These are phyloP conservation scores for Volvariella volvacea DNA, from an alignment of 1,284 basidiomycete species.

Conservation along the genomic window DNA sequence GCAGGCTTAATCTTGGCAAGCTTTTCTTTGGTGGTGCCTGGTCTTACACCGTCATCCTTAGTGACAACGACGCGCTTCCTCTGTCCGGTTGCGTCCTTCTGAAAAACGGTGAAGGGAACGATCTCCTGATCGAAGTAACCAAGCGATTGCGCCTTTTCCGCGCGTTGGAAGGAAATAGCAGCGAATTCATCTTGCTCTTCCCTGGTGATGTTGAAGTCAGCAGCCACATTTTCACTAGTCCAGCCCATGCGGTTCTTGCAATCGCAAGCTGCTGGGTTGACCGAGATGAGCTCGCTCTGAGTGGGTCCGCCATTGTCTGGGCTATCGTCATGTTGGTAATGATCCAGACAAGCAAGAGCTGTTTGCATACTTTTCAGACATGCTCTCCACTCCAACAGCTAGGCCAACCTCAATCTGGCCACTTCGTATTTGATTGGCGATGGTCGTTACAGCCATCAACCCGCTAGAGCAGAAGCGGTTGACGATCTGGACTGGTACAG, in stretches of 20 bases:
- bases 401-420: conserved; percentile 85
- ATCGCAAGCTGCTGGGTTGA: conserved; percentile 47
- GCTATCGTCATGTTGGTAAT: conserved; percentile 24
- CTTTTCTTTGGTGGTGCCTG: conserved; percentile 67
- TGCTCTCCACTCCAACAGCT: conserved; percentile 80
- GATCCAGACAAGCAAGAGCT: not conserved
- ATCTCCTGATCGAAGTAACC: conserved; percentile 78
- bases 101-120: conserved; percentile 67
- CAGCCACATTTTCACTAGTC: conserved; percentile 79
- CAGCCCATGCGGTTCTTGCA: conserved; percentile 77
- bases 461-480: conserved; percentile 81
- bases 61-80: conserved; percentile 53
- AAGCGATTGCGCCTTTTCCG: conserved; percentile 57
- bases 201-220: conserved; percentile 75
- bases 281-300: conserved; percentile 54
- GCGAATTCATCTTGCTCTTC: conserved; percentile 84
- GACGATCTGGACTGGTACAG: conserved; percentile 67
- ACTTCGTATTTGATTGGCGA: conserved; percentile 75
- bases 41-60: conserved; percentile 80
- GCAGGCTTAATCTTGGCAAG: conserved; percentile 69
- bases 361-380: conserved; percentile 62
- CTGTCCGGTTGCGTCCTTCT: conserved; percentile 48
- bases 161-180: conserved; percentile 72
- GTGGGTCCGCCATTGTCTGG: conserved; percentile 58
- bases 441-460: conserved; percentile 65